Conservation (phyloP, 371 early-diverging fungal species). For the Saksenaea vasiformis region DNA sequence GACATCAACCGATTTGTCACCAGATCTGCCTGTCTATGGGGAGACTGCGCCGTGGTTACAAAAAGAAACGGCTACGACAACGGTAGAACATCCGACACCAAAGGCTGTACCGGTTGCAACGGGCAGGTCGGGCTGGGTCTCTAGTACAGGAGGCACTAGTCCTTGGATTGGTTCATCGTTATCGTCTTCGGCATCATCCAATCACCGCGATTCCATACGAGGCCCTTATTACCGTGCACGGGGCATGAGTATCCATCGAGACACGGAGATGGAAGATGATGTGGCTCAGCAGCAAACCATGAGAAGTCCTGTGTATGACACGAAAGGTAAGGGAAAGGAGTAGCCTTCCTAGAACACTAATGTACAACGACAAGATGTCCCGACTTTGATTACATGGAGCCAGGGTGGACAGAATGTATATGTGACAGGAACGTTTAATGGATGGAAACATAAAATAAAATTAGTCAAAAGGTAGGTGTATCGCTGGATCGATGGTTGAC, state of each 20-base stretch:
- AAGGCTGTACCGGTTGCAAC: constrained; percentile 32
- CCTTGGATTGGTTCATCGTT: constrained; percentile 43
- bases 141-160: constrained; percentile 46
- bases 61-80: constrained; percentile 10
- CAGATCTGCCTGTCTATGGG: constrained; percentile 8
- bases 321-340: constrained; percentile 15
- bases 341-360: too few species aligned
- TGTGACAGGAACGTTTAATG: constrained; percentile 97
- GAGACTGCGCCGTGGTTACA: not conserved
- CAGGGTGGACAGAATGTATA: constrained; percentile 88
- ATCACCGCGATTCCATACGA: constrained; percentile 48
- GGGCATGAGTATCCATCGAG: constrained; percentile 47
- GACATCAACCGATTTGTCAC: constrained; percentile 14
- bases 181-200: constrained; percentile 40
- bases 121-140: constrained; percentile 45
- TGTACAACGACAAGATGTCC: constrained; percentile 41
- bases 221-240: constrained; percentile 56
- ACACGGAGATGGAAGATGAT: constrained; percentile 40
- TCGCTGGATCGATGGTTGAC: not conserved
- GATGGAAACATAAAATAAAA: constrained; percentile 93
- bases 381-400: constrained; percentile 90
- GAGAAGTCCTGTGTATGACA: not conserved
- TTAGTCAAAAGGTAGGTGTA: constrained; percentile 70
- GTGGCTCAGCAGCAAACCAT: constrained; percentile 5
- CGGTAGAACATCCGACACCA: not conserved